These are phyloP conservation scores for Pyrus betulifolia DNA, from an alignment of 306 rosid species.

Conservation along the genomic window DNA sequence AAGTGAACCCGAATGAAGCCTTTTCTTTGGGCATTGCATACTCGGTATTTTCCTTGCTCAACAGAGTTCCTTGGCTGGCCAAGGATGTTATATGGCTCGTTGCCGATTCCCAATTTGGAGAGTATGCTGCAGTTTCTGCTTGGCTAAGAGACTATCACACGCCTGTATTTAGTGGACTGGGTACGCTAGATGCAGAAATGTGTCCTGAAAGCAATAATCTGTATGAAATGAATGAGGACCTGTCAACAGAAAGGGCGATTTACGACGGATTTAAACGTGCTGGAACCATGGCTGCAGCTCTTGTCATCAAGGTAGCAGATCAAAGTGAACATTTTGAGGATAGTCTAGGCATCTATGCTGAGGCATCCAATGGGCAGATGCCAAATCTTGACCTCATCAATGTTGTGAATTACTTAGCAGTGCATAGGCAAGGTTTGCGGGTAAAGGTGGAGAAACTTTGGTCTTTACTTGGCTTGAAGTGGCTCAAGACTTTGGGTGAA, in stretches of 20 bases:
- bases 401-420: conserved; percentile 75
- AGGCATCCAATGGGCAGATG: conserved; percentile 95
- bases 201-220: conserved; percentile 32
- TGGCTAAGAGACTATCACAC: conserved; percentile 90
- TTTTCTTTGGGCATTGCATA: conserved; percentile 75
- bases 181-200: conserved; percentile 32
- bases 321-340: conserved; percentile 53
- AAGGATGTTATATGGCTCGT: conserved; percentile 90
- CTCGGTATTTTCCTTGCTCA: conserved; percentile 79
- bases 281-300: conserved; percentile 94
- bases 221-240: conserved; percentile 31
- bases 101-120: conserved; percentile 79
- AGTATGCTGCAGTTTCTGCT: conserved; percentile 65
- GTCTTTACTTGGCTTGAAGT: conserved; percentile 54
- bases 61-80: conserved; percentile 86
- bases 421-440: conserved; percentile 75
- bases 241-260: conserved; percentile 25
- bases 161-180: conserved; percentile 43
- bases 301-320: conserved; percentile 74
- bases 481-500: conserved; percentile 73
- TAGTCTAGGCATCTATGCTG: conserved; percentile 70
- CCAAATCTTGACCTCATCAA: conserved; percentile 95
- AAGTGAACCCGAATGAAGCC: conserved; percentile 48
- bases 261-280: conserved; percentile 71
- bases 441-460: conserved; percentile 61